A percentile compares a stretch with the other conserved stretches of the same genome.
These are phyloP conservation scores for Sarocladium strictum DNA, from an alignment of 2,329 filamentous ascomycete genomes.

Conservation along the genomic window DNA sequence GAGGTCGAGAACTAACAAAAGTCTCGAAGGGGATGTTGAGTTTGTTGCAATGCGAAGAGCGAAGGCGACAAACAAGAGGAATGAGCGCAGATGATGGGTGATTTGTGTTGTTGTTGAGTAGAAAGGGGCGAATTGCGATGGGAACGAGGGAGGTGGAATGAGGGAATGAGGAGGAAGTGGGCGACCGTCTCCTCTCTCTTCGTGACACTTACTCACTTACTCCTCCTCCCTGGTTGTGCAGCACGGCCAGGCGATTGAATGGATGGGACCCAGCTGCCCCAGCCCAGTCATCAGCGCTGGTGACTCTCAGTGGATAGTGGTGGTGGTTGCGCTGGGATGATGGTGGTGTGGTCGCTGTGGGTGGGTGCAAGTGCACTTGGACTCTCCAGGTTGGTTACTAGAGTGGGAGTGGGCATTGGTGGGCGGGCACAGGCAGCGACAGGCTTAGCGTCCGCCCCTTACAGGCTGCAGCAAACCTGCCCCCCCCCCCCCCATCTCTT, in stretches of 20 bases:
- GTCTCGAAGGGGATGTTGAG: slow-evolving; percentile 27
- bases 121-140: slow-evolving; percentile 9
- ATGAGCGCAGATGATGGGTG: slow-evolving; percentile 8
- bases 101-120: slow-evolving; percentile 10
- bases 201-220: neutral
- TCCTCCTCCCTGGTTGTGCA: slow-evolving; percentile 2
- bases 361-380: neutral
- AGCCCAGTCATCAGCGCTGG: neutral
- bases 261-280: neutral
- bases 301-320: slow-evolving; percentile 2
- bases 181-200: neutral
- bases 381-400: too few species aligned
- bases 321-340: slow-evolving; percentile 6
- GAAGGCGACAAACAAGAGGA: slow-evolving; percentile 13
- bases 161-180: slow-evolving; percentile 6
- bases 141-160: slow-evolving; percentile 4
- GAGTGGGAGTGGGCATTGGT: neutral
- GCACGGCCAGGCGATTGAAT: neutral
- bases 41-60: slow-evolving; percentile 17
- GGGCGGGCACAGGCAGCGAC: neutral
- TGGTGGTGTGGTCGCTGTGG: slow-evolving; percentile 6
- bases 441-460: neutral
- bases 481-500: too few species aligned
- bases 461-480: neutral
- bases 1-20: slow-evolving; percentile 44